Evolutionary conservation across 192 early-diverging fungal species (phyloP), one percentile per base, ranked within the genome.

Genomic region (Neocallimastix lanati): DNA sequence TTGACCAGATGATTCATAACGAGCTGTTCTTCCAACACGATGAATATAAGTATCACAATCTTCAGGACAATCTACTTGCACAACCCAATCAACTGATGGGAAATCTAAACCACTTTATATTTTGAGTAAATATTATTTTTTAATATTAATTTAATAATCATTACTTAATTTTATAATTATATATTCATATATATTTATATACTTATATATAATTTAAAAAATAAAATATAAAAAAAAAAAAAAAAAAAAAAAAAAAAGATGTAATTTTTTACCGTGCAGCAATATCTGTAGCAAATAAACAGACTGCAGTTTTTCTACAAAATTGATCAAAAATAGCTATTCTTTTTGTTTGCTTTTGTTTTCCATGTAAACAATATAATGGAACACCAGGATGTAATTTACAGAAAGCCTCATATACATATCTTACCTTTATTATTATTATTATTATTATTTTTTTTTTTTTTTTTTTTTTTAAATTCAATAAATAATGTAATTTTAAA

Each of bases 51-150:
- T 99, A 77, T 90, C 94, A 38, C 92, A 92, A 86, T 97, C 93
- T 83, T 98, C 98, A 50, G 98, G 98, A 78, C 95, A 96, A 83
- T 99, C 98, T 77, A 97, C 82, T 80, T 99, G 98, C 58, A 99
- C 89, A 33, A 99, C 98, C 98, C 98, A 99, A 84, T 99, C 94
- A 9, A 99, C 96, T 16, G 95, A 93, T 0, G 98, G 96, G 82
- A 99, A 97, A 85, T 99, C 98, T 37, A 99, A 86, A 29, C 98
- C 98, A 81, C 85, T 33, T n/a, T n/a, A n/a, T n/a, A n/a, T n/a
- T n/a, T n/a, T n/a, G n/a, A n/a, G n/a, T n/a, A n/a, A n/a, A n/a
- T n/a, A n/a, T n/a, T n/a, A n/a, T n/a, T n/a, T n/a, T n/a, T n/a
- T n/a, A n/a, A n/a, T n/a, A n/a, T n/a, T n/a, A n/a, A n/a, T n/a